These are phyloP conservation scores for Penicillium sp. DNA, from an alignment of 2,329 filamentous ascomycete species.

Conservation along the genomic window DNA sequence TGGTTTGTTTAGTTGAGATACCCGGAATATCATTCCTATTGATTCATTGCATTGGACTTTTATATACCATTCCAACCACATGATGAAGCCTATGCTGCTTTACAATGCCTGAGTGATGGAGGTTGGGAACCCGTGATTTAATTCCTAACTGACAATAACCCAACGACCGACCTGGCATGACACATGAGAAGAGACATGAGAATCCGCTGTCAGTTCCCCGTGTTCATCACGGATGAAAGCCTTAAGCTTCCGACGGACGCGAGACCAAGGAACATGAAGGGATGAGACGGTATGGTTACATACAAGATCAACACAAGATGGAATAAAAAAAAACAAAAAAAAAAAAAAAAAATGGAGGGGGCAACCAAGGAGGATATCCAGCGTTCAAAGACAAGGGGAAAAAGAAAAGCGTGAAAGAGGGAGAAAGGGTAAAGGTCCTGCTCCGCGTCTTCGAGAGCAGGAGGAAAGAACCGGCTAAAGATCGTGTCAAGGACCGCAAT, in stretches of 20 bases:
- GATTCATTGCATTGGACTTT: background rate
- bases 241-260: conserved; percentile 27
- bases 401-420: conserved; percentile 25
- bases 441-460: conserved; percentile 27
- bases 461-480: conserved; percentile 24
- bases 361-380: conserved; percentile 41
- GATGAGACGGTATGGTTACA: conserved; percentile 33
- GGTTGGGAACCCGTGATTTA: conserved; percentile 25
- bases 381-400: conserved; percentile 26
- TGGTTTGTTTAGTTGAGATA: conserved; percentile 2
- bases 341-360: conserved; percentile 20
- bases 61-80: too few relatives aligned
- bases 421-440: conserved; percentile 22
- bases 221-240: conserved; percentile 25
- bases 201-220: conserved; percentile 31
- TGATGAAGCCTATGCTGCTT: background rate
- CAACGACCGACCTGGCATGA: conserved; percentile 37
- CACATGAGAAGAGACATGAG: conserved; percentile 39
- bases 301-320: conserved; percentile 29
- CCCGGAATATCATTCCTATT: background rate
- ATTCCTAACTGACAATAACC: conserved; percentile 32
- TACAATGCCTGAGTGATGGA: background rate
- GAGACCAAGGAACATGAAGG: conserved; percentile 29
- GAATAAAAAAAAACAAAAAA: conserved; percentile 19
- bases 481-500: conserved; percentile 33